phyloP scores from a whole-genome alignment of 495 filamentous ascomycete genomes.

The Penicillium argentinense region DNA sequence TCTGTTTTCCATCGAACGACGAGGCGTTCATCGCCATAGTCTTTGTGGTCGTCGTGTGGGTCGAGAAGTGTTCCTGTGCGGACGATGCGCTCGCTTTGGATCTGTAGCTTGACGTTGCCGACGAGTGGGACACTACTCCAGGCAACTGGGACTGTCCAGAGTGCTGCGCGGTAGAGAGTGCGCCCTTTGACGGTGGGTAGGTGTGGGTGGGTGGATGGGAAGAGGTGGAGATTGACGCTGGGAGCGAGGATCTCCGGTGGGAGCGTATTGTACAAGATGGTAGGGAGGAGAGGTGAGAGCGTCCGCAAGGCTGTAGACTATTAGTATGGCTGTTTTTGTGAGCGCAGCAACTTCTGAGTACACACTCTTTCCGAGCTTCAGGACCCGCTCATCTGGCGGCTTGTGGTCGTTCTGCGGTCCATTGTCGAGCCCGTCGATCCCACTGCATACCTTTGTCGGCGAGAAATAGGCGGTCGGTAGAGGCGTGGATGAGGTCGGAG shows the following conservation, averaged over 20 bases:
- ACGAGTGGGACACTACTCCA: slow-evolving; percentile 91
- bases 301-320: slow-evolving; percentile 67
- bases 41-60: slow-evolving; percentile 25
- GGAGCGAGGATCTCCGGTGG: slow-evolving; percentile 87
- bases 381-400: slow-evolving; percentile 71
- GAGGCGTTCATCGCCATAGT: slow-evolving; percentile 67
- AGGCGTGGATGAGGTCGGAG: slow-evolving; percentile 17
- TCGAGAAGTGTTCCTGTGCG: slow-evolving; percentile 45
- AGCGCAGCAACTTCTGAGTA: neutral
- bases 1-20: slow-evolving; percentile 84
- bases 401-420: slow-evolving; percentile 34
- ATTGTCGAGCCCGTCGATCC: slow-evolving; percentile 16
- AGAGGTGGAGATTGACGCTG: slow-evolving; percentile 88
- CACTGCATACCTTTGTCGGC: slow-evolving; percentile 13
- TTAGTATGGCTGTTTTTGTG: no score
- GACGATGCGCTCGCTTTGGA: slow-evolving; percentile 84
- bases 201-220: slow-evolving; percentile 94
- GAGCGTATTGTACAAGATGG: slow-evolving; percentile 76
- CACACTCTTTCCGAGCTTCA: slow-evolving; percentile 89
- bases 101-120: slow-evolving; percentile 82
- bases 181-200: slow-evolving; percentile 88
- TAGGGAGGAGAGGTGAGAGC: slow-evolving; percentile 84
- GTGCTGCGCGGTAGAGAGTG: slow-evolving; percentile 84
- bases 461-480: slow-evolving; percentile 27
- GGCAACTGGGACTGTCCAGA: slow-evolving; percentile 93